Conservation (phyloP, 192 early-diverging fungal genomes). For the Mortierella antarctica region DNA sequence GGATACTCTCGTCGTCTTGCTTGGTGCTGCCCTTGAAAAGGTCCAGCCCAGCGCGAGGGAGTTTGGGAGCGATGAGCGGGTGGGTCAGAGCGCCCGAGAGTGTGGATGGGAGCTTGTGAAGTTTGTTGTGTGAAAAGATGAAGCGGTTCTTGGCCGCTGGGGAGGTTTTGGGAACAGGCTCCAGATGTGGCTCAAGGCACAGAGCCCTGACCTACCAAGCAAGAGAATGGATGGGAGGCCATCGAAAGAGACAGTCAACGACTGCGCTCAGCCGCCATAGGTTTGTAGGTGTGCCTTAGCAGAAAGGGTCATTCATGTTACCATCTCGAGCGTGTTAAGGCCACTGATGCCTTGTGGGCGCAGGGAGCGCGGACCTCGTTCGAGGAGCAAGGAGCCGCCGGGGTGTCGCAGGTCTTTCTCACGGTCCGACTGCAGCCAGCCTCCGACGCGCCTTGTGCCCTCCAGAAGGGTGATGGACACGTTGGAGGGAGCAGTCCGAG, state of each 20-base stretch:
- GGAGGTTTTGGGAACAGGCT: slow-evolving; percentile 70
- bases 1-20: slow-evolving; percentile 84
- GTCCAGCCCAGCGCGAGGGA: slow-evolving; percentile 70
- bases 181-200: slow-evolving; percentile 65
- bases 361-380: slow-evolving; percentile 87
- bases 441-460: slow-evolving; percentile 75
- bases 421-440: slow-evolving; percentile 84
- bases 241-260: neutral
- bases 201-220: slow-evolving; percentile 67
- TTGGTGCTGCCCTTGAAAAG: slow-evolving; percentile 29
- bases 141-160: slow-evolving; percentile 85
- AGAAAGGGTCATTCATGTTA: slow-evolving; percentile 32
- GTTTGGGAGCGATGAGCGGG: slow-evolving; percentile 57
- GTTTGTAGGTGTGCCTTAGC: no score
- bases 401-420: slow-evolving; percentile 48
- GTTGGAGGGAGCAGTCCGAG: slow-evolving; percentile 53
- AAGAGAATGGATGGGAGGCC: no score
- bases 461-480: slow-evolving; percentile 81
- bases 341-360: slow-evolving; percentile 78
- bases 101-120: slow-evolving; percentile 73
- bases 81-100: slow-evolving; percentile 31
- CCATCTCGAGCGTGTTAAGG: slow-evolving; percentile 81
- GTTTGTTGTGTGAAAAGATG: slow-evolving; percentile 76
- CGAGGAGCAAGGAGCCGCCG: slow-evolving; percentile 66
- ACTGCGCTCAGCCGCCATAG: neutral